These are phyloP conservation scores for Metschnikowia matae DNA, from an alignment of 805 yeast genomes.

Conservation along the genomic window DNA sequence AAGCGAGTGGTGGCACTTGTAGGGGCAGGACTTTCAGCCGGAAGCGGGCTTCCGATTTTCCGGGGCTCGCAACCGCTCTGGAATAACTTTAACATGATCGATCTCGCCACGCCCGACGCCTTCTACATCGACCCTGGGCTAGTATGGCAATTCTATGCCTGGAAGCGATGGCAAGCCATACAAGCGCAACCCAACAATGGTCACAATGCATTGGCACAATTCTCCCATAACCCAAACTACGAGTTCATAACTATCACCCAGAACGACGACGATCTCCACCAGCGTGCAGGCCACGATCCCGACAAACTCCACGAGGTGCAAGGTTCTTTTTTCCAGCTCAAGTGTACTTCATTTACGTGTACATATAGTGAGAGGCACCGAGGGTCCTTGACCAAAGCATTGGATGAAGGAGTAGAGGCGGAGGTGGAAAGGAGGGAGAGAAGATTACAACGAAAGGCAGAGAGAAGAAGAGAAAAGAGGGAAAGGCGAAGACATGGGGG, in stretches of 20 bases:
- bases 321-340: conserved; percentile 69
- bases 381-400: background rate
- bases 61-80: conserved; percentile 72
- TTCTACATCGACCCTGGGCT: conserved; percentile 76
- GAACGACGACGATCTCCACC: conserved; percentile 74
- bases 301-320: conserved; percentile 63
- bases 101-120: conserved; percentile 89
- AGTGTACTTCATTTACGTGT: conserved; percentile 76
- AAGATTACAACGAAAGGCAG: conserved; percentile 3
- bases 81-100: conserved; percentile 73
- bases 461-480: conserved; percentile 7
- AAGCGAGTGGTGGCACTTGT: conserved; percentile 57
- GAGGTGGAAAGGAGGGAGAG: conserved; percentile 26
- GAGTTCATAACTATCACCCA: conserved; percentile 70
- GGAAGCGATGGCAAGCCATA: conserved; percentile 61
- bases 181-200: conserved; percentile 69
- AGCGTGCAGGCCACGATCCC: conserved; percentile 58
- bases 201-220: conserved; percentile 63
- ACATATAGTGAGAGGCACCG: conserved; percentile 43
- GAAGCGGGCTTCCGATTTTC: conserved; percentile 74
- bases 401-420: conserved; percentile 24
- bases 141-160: conserved; percentile 87
- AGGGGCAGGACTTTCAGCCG: conserved; percentile 80
- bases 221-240: conserved; percentile 35
- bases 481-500: background rate